Evolutionary conservation across 2,329 filamentous ascomycete genomes (phyloP).

Genomic region (Fonsecaea pedrosoi): DNA sequence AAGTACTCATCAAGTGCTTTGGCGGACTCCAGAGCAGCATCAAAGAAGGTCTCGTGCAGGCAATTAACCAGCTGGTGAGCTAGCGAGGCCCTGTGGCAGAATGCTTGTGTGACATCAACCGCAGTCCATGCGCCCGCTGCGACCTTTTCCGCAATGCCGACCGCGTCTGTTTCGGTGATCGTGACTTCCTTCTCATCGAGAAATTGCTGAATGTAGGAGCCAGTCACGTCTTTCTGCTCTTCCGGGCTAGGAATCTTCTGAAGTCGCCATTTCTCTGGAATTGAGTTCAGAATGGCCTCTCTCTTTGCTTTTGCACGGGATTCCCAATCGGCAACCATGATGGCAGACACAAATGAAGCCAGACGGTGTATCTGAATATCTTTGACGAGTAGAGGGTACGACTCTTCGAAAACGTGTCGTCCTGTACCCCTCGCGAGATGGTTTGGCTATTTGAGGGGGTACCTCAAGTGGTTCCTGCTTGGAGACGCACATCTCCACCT

Average conservation of each 20-base stretch:
- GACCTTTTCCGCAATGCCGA: constrained; percentile 62
- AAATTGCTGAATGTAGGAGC: constrained; percentile 63
- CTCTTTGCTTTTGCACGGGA: constrained; percentile 60
- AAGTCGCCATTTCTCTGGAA: constrained; percentile 65
- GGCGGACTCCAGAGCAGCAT: constrained; percentile 58
- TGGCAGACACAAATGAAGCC: constrained; percentile 9
- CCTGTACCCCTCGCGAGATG: background rate
- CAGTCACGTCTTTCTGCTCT: constrained; percentile 64
- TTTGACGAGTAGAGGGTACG: background rate
- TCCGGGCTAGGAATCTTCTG: constrained; percentile 55
- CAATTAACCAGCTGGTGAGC: constrained; percentile 66
- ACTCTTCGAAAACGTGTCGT: background rate
- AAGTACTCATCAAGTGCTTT: constrained; percentile 57
- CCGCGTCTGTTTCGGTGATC: constrained; percentile 67
- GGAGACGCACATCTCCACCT: constrained; percentile 28
- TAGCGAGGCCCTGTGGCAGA: constrained; percentile 63
- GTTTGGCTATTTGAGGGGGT: background rate
- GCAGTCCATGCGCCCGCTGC: constrained; percentile 63
- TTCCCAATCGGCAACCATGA: constrained; percentile 54
- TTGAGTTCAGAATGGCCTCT: constrained; percentile 59
- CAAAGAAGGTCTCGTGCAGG: constrained; percentile 62
- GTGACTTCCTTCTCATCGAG: constrained; percentile 61
- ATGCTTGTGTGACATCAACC: constrained; percentile 61
- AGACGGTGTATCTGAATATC: background rate
- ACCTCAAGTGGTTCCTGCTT: background rate